Base-by-base conservation (phyloP, 257 asterid genomes). In the Plantago ovata region DNA sequence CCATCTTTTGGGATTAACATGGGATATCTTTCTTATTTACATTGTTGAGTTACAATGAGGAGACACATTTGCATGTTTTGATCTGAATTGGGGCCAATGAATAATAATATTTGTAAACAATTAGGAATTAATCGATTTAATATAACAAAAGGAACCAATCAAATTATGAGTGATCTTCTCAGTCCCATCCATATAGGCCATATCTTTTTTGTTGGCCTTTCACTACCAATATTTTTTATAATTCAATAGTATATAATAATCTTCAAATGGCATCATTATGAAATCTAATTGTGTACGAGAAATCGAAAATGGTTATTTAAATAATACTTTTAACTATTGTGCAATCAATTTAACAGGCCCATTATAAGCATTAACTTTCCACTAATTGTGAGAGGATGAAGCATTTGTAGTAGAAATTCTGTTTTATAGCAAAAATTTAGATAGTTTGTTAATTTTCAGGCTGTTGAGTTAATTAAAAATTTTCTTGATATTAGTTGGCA, bases 1-100 rank as follows among this genome's bases (percentile, higher is more conserved):
- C n/a, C n/a, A n/a, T n/a, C n/a, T n/a, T 79, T 81, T 60, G 16
- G 70, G 87, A 79, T 75, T n/a, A n/a, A n/a, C 76, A 46, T 69
- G 68, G 73, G 64, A 71, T 81, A 81, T 79, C 72, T 75, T 70
- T 68, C 72, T 78, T 82, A 82, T 81, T 62, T 79, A 64, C 52
- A 67, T 63, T 53, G 71, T 65, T 69, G 61, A 49, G 36, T 28
- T 28, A 60, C 28, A 14, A 64, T 60, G 69, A 61, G 63, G 72
- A 73, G 67, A 61, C 67, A 57, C 47, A 50, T 68, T 76, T 64
- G 62, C 59, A 58, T 54, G 56, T 63, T 60, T 58, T 48, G 19
- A 21, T 45, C 24, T 47, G 15, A 49, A 55, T 13, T 36, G 36
- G 36, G 60, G 63, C 52, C 59, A 57, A 18, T 21, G 36, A 28